Evolutionary conservation across 2,329 filamentous ascomycete species (phyloP).

Genomic region (Fusarium gaditjirri): DNA sequence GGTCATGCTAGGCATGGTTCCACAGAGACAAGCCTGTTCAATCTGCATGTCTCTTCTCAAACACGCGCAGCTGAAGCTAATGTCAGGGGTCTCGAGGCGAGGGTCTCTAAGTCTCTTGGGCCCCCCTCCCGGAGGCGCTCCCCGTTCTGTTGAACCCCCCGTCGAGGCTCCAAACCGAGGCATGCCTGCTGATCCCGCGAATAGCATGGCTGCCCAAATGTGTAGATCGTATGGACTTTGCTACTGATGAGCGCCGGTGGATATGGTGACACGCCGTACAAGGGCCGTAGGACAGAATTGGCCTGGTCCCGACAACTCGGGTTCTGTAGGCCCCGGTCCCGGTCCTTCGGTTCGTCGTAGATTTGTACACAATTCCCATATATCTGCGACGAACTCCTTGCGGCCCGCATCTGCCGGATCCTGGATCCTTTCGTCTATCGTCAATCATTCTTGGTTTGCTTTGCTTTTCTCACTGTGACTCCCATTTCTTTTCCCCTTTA

Average conservation of each 20-base stretch:
- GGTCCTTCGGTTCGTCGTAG: neutral
- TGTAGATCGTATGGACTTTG: neutral
- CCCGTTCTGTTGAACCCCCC: slow-evolving; percentile 6
- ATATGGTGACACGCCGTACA: slow-evolving; percentile 18
- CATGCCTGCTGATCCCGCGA: slow-evolving; percentile 7
- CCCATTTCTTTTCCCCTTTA: neutral
- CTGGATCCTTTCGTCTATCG: slow-evolving; percentile 26
- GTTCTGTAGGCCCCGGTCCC: slow-evolving; percentile 18
- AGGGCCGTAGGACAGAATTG: slow-evolving; percentile 11
- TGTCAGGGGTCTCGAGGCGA: neutral
- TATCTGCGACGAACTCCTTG: slow-evolving; percentile 26
- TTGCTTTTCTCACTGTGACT: neutral
- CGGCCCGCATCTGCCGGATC: slow-evolving; percentile 29
- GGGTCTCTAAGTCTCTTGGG: neutral
- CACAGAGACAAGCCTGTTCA: neutral
- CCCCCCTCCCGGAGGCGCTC: neutral
- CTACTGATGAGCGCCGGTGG: slow-evolving; percentile 5
- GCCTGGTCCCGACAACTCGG: slow-evolving; percentile 16
- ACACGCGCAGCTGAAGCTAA: neutral
- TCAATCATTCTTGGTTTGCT: slow-evolving; percentile 4
- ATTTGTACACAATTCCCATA: slow-evolving; percentile 5
- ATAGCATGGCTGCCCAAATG: slow-evolving; percentile 22
- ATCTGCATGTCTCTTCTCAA: neutral
- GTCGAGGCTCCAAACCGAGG: slow-evolving; percentile 16
- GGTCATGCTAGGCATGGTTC: neutral